These are phyloP conservation scores for Apiospora arundinis DNA, from an alignment of 2,329 filamentous ascomycete genomes.

Conservation along the genomic window DNA sequence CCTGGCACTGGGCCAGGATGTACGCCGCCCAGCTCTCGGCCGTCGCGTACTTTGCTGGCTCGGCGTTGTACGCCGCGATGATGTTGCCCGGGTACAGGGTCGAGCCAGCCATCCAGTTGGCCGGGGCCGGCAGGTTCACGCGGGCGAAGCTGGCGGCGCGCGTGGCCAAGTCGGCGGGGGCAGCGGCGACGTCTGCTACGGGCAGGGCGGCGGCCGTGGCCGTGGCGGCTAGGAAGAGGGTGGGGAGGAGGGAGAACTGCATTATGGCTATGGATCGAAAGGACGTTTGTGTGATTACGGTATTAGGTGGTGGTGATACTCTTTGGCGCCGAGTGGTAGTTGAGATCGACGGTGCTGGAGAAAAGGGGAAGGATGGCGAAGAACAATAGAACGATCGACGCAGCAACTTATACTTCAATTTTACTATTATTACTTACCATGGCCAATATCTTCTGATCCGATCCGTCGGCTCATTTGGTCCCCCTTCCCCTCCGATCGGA, in stretches of 20 bases:
- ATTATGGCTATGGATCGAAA: not conserved
- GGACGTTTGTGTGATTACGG: not conserved
- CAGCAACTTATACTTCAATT: not conserved
- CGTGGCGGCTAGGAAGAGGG: slow-evolving; percentile 3
- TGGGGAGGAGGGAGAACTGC: not conserved
- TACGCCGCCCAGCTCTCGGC: slow-evolving; percentile 21
- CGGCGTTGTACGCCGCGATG: slow-evolving; percentile 21
- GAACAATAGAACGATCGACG: no score
- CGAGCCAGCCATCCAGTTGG: slow-evolving; percentile 18
- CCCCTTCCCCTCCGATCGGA: not conserved
- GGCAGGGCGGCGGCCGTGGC: slow-evolving; percentile 17
- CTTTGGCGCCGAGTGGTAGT: not conserved
- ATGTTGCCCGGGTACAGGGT: slow-evolving; percentile 18
- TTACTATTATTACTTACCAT: not conserved
- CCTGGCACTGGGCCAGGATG: slow-evolving; percentile 15
- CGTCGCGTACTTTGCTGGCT: slow-evolving; percentile 13
- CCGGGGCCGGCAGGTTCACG: slow-evolving; percentile 13
- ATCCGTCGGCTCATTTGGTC: not conserved
- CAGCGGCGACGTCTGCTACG: not conserved
- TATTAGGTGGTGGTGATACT: not conserved
- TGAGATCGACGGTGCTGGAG: not conserved
- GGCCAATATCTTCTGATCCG: not conserved
- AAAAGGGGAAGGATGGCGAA: not conserved
- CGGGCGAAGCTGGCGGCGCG: slow-evolving; percentile 15
- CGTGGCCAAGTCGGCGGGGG: not conserved